Base-by-base conservation (phyloP, 2,329 filamentous ascomycete species). In the Colletotrichum orchidophilum region DNA sequence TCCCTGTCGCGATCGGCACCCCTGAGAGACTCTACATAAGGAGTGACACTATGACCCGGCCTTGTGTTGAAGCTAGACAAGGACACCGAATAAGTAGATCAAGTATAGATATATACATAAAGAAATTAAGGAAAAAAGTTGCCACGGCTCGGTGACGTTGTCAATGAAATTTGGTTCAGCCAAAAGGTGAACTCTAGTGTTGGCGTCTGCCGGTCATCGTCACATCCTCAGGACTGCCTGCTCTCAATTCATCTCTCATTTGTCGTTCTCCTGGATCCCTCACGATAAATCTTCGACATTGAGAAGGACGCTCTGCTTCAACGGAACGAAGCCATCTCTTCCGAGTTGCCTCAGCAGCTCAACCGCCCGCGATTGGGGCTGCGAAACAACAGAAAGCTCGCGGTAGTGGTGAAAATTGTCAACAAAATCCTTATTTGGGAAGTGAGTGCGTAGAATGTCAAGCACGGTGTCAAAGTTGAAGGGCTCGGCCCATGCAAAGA, bases 401-500 rank as follows among this genome's bases (percentile, higher is more conserved):
- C 53, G 53, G 24, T 63, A 68, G 24, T 31, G 18, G 42, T 71
- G 66, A 29, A 80, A 79, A 15, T 79, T 73, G 1, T 76, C 76
- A 0, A 73, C 71, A 12, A 80, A 77, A 0, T 29, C 66, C 29
- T 71, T 73, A 1, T 50, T 50, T 0, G 78, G 76, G 1, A 74
- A 72, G 3, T 67, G 26, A 24, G 74, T 76, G 0, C 76, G 72
- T 1, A 82, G 31, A 0, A 78, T 75, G 0, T 68, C 76, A 4
- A 83, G 62, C 0, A 88, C 74, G 3, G 82, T 75, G n/a, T 86
- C 86, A 77, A 82, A 87, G 61, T 81, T 87, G 69, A 82, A 86
- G 0, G 81, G 82, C 1, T 81, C 78, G 0, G 85, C 87, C 68
- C 86, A 88, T 1, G 80, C 88, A 75, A 90, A 88, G 8, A 91